A percentile compares a stretch with the other conserved stretches of the same genome.
Evolutionary conservation across 2,329 filamentous ascomycete species (phyloP).

Genomic region (Stagonosporopsis rhizophila): DNA sequence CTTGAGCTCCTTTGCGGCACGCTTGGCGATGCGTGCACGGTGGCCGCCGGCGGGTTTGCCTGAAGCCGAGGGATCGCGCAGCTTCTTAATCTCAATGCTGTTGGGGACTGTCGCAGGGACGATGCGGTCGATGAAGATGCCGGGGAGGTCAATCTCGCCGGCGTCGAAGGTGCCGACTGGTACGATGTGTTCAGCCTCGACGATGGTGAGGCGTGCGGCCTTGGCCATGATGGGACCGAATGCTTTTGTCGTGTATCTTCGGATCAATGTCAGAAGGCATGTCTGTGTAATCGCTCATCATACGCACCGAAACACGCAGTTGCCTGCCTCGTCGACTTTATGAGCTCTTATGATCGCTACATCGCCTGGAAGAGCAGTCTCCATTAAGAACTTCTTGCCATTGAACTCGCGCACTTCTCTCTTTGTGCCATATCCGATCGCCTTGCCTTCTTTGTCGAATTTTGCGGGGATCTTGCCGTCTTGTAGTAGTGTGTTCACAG

Average conservation of each 20-base stretch:
- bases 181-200: constrained; percentile 93
- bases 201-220: constrained; percentile 88
- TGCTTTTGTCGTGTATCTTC: constrained; percentile 48
- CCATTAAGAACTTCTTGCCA: constrained; percentile 77
- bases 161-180: constrained; percentile 85
- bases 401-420: constrained; percentile 76
- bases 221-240: constrained; percentile 72
- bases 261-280: constrained; percentile 3
- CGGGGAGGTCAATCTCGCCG: constrained; percentile 83
- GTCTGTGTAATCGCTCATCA: too few species aligned
- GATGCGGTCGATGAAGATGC: constrained; percentile 90
- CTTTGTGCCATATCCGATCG: constrained; percentile 68
- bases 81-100: constrained; percentile 69
- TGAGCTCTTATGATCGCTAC: constrained; percentile 78
- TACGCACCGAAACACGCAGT: constrained; percentile 69
- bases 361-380: constrained; percentile 76
- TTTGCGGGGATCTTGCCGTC: constrained; percentile 71
- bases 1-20: constrained; percentile 90
- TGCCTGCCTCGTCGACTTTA: constrained; percentile 78
- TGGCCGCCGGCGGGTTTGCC: constrained; percentile 26
- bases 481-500: constrained; percentile 68
- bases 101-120: constrained; percentile 81
- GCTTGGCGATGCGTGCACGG: constrained; percentile 80
- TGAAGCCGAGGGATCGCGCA: constrained; percentile 32
- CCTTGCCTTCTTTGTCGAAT: constrained; percentile 64